phyloP scores from a whole-genome alignment of 106 monocot species.

The Dendrobium huoshanense region DNA sequence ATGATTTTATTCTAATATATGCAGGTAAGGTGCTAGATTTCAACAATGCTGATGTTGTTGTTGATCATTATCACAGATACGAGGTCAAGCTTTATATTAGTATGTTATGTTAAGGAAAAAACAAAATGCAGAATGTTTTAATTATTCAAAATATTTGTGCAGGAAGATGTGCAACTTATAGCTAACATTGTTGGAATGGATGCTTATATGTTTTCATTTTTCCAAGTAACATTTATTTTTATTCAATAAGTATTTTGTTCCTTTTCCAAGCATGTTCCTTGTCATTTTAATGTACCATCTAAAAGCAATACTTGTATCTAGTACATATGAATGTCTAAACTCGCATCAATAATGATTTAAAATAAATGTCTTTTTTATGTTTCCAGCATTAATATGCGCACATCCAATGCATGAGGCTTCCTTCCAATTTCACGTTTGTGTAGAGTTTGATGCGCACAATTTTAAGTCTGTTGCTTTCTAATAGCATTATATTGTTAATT shows the following conservation, averaged over 20 bases:
- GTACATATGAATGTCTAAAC: no score
- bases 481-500: no score
- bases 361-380: no score
- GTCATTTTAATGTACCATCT: no score
- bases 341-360: no score
- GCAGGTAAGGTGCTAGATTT: constrained; percentile 88
- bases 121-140: background rate
- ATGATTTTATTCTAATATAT: background rate
- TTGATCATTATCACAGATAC: constrained; percentile 81
- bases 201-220: constrained; percentile 90
- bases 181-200: constrained; percentile 84
- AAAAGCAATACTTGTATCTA: no score
- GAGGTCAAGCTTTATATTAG: constrained; percentile 19
- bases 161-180: constrained; percentile 95
- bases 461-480: no score
- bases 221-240: constrained; percentile 42
- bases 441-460: no score
- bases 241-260: background rate
- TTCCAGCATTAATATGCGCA: no score
- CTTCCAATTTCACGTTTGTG: no score
- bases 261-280: no score
- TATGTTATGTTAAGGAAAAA: background rate
- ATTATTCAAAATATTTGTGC: constrained; percentile 13
- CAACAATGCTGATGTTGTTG: constrained; percentile 85
- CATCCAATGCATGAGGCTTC: no score